These are phyloP conservation scores for Tilletia walkeri DNA, from an alignment of 1,284 basidiomycete genomes.

Conservation along the genomic window DNA sequence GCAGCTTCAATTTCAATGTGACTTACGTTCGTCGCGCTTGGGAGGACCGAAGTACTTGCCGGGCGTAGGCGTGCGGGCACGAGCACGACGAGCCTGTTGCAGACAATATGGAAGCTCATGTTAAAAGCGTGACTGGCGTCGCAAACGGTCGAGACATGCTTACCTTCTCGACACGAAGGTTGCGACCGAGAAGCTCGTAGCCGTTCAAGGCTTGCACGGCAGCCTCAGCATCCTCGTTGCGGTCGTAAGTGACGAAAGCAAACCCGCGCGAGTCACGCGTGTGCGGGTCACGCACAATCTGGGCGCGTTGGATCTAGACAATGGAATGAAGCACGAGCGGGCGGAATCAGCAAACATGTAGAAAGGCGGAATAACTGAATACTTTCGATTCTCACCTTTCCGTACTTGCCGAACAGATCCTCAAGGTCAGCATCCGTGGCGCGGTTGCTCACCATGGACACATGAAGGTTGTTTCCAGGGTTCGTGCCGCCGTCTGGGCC, in stretches of 20 bases:
- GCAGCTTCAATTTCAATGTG: slow-evolving; percentile 49
- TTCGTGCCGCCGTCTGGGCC: slow-evolving; percentile 61
- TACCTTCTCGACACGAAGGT: slow-evolving; percentile 82
- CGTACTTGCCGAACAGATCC: slow-evolving; percentile 80
- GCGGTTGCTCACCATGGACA: slow-evolving; percentile 76
- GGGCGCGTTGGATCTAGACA: slow-evolving; percentile 65
- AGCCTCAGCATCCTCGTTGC: slow-evolving; percentile 79
- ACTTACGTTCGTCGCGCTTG: slow-evolving; percentile 63
- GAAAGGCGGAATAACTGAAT: slow-evolving; percentile 9
- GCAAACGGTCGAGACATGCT: slow-evolving; percentile 24
- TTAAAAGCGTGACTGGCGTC: too few relatives aligned
- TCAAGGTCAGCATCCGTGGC: slow-evolving; percentile 85
- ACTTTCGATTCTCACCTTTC: slow-evolving; percentile 66
- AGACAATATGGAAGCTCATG: neutral
- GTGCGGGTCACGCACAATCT: slow-evolving; percentile 96
- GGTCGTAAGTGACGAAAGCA: slow-evolving; percentile 94
- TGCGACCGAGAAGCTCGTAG: slow-evolving; percentile 80
- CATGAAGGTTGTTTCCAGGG: slow-evolving; percentile 94
- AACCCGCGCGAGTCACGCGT: slow-evolving; percentile 93
- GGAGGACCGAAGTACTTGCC: slow-evolving; percentile 90
- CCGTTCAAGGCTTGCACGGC: slow-evolving; percentile 79
- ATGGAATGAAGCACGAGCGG: too few relatives aligned
- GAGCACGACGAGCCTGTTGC: slow-evolving; percentile 79
- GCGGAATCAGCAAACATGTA: too few relatives aligned
- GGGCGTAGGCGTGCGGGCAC: slow-evolving; percentile 90